Percentiles rank a stretch among this genome's conserved stretches.
Conservation (phyloP, 176 grass and related monocot genomes). For the Cocos nucifera region DNA sequence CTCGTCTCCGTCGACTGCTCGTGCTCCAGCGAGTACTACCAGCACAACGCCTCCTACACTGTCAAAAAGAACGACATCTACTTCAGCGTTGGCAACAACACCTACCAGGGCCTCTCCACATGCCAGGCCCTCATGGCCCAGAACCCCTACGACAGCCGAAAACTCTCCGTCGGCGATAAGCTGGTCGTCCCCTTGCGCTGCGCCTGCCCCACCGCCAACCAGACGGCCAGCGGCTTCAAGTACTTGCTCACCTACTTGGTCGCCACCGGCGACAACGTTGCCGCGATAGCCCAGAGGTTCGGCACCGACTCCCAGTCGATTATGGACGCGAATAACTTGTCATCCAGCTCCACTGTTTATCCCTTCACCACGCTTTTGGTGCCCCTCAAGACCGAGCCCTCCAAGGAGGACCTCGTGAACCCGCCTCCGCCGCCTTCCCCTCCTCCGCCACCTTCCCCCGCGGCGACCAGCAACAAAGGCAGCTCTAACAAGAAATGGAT, state of each 20-base stretch:
- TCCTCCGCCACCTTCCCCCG: conserved; percentile 4
- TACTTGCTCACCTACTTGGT: conserved; percentile 59
- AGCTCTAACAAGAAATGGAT: conserved; percentile 17
- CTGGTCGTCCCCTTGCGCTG: conserved; percentile 61
- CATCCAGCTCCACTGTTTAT: conserved; percentile 19
- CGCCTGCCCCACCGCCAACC: conserved; percentile 54
- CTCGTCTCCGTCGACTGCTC: conserved; percentile 46
- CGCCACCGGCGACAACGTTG: conserved; percentile 20
- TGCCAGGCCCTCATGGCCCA: conserved; percentile 80
- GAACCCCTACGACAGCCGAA: conserved; percentile 36
- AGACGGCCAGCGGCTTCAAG: conserved; percentile 30
- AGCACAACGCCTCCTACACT: conserved; percentile 58
- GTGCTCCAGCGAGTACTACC: conserved; percentile 49
- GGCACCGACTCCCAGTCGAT: conserved; percentile 18
- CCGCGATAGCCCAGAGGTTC: conserved; percentile 41
- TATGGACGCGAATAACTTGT: conserved; percentile 43
- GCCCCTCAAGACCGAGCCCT: conserved; percentile 52
- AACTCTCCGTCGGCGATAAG: conserved; percentile 9
- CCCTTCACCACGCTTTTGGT: conserved; percentile 77
- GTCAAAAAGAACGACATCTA: conserved; percentile 46
- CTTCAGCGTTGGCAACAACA: conserved; percentile 56
- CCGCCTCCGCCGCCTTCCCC: conserved; percentile 33
- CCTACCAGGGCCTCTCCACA: conserved; percentile 71
- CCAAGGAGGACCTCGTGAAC: conserved; percentile 26
- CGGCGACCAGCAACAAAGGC: neutral